Evolutionary conservation across 2,329 filamentous ascomycete genomes (phyloP), one percentile per base, ranked within the genome.

Genomic region (Emergomyces pasteurianus): DNA sequence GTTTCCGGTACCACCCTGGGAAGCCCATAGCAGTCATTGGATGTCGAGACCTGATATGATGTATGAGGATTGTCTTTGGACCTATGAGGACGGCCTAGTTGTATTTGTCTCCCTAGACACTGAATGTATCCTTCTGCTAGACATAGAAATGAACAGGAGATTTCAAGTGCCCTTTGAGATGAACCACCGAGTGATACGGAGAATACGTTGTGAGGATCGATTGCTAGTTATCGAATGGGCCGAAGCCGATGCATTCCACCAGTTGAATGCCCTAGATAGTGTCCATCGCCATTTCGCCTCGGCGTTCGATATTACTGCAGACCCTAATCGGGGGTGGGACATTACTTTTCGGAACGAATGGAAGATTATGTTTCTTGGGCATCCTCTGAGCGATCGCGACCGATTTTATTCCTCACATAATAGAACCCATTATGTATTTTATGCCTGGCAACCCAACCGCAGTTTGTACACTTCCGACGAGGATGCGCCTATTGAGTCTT

Each of bases 141-240:
- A 86, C 66, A 65, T 86, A 1, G 75, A 75, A 26, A 77, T 75
- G 1, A 72, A 77, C 10, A 65, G 67, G 3, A 70, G 75, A n/a
- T 71, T 74, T 34, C 67, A 69, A 2, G 74, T 86, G 18, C 81
- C 83, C 1, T 84, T 86, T 63, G 73, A 80, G 42, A 72, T 75
- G 5, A 62, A 68, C 0, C 74, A 73, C 8, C 84, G 79, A 64
- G 75, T 81, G 40, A 73, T 86, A 31, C 76, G 84, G 14, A 78
- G 83, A 14, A 69, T 84, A 3, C 78, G 83, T 16, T 72, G 86
- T 3, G 77, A 79, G 38, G 73, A 79, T 40, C 74, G 75, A 1
- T 73, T 85, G n/a, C 72, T 87, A n/a, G 67, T 86, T 21, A 72
- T 87, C n/a, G 84, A 86, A 68, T 86, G 84, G 83, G 83, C 81